phyloP scores from a whole-genome alignment of 2,329 filamentous ascomycete species.

The Celoporthe dispersa region DNA sequence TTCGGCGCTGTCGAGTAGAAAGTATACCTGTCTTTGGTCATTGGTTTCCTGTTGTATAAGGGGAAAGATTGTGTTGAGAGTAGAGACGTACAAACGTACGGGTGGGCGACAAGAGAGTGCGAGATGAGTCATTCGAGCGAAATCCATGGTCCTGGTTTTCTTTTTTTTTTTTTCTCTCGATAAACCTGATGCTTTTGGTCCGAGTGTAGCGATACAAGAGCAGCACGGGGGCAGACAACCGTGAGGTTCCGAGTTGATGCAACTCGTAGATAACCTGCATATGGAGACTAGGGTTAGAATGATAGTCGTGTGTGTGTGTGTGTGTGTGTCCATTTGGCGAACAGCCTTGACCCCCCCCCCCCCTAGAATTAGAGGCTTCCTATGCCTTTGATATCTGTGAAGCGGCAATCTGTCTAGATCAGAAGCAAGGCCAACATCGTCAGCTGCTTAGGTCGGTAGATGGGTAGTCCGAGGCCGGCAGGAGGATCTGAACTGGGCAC shows the following conservation, averaged over 20 bases:
- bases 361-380: not conserved
- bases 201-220: constrained; percentile 6
- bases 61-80: not conserved
- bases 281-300: not conserved
- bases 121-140: constrained; percentile 3
- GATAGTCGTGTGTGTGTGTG: not conserved
- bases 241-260: not conserved
- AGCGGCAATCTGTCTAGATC: too few species aligned
- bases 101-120: not conserved
- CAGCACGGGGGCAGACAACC: not conserved
- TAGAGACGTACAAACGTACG: not conserved
- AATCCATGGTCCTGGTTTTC: constrained; percentile 22
- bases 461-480: not conserved
- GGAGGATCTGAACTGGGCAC: not conserved
- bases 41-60: constrained; percentile 1
- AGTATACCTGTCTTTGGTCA: not conserved
- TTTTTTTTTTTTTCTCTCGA: not conserved
- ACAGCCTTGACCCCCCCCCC: not conserved
- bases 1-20: constrained; percentile 40
- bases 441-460: not conserved
- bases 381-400: not conserved
- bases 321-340: not conserved
- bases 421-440: too few species aligned
- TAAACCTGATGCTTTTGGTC: not conserved
- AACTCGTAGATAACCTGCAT: not conserved